Evolutionary conservation across 345 rosid species (phyloP), one percentile per base, ranked within the genome.

Genomic region (Acer yangbiense): DNA sequence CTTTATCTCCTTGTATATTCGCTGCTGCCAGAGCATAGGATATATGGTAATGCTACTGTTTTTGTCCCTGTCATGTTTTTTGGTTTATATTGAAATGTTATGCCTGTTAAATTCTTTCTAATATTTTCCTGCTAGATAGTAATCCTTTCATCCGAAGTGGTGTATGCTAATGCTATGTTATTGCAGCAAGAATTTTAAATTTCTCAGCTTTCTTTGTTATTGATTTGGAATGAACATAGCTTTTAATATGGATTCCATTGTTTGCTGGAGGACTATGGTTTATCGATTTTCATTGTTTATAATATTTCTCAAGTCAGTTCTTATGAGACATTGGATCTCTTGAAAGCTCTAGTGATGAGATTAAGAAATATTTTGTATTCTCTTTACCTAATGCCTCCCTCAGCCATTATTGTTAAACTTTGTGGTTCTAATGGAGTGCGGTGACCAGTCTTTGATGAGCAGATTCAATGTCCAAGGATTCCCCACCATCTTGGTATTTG

Each of bases 401-500:
- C 46, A 23, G 16, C 32, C 41, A 43, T 48, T 48, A 65, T 60
- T 61, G 8, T 50, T 55, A 46, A 72, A 72, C 25, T 64, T 48
- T 35, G 21, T 39, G 74, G 73, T 32, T 76, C 63, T 84, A 57
- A 82, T 73, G 79, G 70, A 52, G 58, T 76, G 65, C 71, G 67
- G 65, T 69, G 82, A 16, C 82, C 97, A 95, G 99, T 91, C 99
- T 82, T 68, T 92, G 77, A 89, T 90, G 97, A 89, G 98, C 90
- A 93, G 89, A 88, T 95, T 87, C 89, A 92, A 88, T 6, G 97
- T 95, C 63, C 91, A 93, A 95, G 98, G 98, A 66, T 95, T 92
- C 77, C 99, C 99, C 61, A 93, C 99, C 60, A 95, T 95, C 86
- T 82, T 95, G 85, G 91, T 95, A 60, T 95, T 95, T 84, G 98